A percentile compares a stretch with the other conserved stretches of the same genome.
These are phyloP conservation scores for Cercospora sojina DNA, from an alignment of 2,329 filamentous ascomycete species.

Conservation along the genomic window DNA sequence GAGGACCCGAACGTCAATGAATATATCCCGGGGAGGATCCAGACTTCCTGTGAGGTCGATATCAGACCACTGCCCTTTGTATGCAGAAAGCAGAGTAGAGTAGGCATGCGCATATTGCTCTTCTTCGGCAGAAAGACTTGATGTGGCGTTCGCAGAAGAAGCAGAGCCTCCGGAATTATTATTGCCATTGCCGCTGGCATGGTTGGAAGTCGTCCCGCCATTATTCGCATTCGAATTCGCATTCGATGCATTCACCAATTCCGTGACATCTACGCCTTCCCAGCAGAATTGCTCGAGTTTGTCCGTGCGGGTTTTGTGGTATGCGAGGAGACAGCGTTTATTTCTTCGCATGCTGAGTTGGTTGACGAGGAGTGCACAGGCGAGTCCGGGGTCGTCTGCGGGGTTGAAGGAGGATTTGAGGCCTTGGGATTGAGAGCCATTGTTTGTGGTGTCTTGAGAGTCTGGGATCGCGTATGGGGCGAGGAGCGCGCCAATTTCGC, in stretches of 20 bases:
- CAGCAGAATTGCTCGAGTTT: conserved; percentile 93
- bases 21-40: conserved; percentile 90
- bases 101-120: conserved; percentile 95
- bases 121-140: conserved; percentile 79
- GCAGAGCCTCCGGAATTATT: background rate
- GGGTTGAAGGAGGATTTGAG: conserved; percentile 78
- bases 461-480: conserved; percentile 65
- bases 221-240: conserved; percentile 34
- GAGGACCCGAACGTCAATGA: conserved; percentile 92
- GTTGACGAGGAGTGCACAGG: conserved; percentile 86
- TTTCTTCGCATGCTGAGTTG: conserved; percentile 94
- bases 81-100: conserved; percentile 86
- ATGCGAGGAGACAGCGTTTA: conserved; percentile 91
- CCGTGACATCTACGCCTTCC: conserved; percentile 80
- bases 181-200: conserved; percentile 16
- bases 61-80: conserved; percentile 98
- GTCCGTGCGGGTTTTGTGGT: conserved; percentile 85
- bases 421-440: conserved; percentile 20
- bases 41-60: conserved; percentile 92
- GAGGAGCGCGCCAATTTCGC: conserved; percentile 75
- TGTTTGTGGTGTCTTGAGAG: conserved; percentile 39
- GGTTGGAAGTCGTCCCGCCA: conserved; percentile 1
- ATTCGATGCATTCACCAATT: conserved; percentile 54
- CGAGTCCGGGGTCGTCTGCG: conserved; percentile 74
- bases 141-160: conserved; percentile 16